Conservation (phyloP, 345 rosid species). For the Lepidium sativum region DNA sequence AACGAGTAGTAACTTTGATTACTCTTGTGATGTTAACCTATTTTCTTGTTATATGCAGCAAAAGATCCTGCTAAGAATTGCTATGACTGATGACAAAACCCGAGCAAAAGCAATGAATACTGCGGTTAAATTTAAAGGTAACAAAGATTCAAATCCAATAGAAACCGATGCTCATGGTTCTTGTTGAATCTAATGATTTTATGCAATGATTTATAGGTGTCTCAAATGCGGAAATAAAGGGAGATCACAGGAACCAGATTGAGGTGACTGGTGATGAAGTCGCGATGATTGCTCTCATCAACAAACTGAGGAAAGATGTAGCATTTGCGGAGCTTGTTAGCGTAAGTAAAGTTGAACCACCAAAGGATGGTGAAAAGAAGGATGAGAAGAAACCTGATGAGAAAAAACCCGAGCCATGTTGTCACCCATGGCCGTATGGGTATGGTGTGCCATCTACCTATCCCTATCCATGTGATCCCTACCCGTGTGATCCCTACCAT, state of each 20-base stretch:
- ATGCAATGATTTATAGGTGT: slow-evolving; percentile 13
- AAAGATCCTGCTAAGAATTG: slow-evolving; percentile 23
- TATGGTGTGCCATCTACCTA: slow-evolving; percentile 21
- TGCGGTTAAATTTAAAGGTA: slow-evolving; percentile 15
- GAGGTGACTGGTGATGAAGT: slow-evolving; percentile 30
- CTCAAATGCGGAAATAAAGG: slow-evolving; percentile 20
- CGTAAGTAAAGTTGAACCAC: slow-evolving; percentile 30
- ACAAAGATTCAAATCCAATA: neutral
- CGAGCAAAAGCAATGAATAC: slow-evolving; percentile 20
- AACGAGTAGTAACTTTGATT: neutral
- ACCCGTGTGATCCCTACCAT: neutral
- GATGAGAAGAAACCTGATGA: slow-evolving; percentile 10
- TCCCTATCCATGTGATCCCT: slow-evolving; percentile 21
- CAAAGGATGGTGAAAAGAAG: slow-evolving; percentile 15
- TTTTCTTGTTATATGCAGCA: slow-evolving; percentile 17
- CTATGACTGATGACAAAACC: slow-evolving; percentile 25
- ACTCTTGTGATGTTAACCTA: neutral
- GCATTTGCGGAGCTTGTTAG: slow-evolving; percentile 27
- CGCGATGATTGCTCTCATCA: slow-evolving; percentile 20
- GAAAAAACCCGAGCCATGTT: slow-evolving; percentile 5
- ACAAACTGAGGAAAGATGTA: slow-evolving; percentile 15
- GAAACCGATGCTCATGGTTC: neutral
- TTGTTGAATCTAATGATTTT: neutral
- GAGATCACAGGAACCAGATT: slow-evolving; percentile 28
- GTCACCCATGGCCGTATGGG: slow-evolving; percentile 17